These are phyloP conservation scores for Termitomyces sp. DNA, from an alignment of 768 basidiomycete species.

Conservation along the genomic window DNA sequence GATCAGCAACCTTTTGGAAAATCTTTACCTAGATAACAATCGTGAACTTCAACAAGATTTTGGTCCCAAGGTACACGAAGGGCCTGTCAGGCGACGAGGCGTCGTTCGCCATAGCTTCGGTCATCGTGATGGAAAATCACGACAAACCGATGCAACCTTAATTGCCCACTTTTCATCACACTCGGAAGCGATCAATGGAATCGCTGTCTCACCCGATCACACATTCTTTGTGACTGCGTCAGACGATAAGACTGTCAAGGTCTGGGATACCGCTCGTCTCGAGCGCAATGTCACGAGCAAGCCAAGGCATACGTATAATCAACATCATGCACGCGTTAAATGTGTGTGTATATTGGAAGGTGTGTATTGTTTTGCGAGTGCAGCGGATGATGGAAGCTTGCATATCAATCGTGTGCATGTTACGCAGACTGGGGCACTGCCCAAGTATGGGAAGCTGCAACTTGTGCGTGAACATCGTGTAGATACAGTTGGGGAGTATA, in stretches of 20 bases:
- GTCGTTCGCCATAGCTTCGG: constrained; percentile 65
- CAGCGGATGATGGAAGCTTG: constrained; percentile 79
- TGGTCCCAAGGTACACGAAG: constrained; percentile 82
- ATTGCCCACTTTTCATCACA: constrained; percentile 86
- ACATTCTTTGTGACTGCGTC: constrained; percentile 93
- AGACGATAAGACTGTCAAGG: constrained; percentile 90
- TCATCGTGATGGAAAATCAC: constrained; percentile 55
- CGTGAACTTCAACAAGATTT: constrained; percentile 88
- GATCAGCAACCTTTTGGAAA: constrained; percentile 85
- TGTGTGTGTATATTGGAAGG: constrained; percentile 81
- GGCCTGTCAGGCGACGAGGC: constrained; percentile 75
- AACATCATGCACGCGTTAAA: constrained; percentile 59
- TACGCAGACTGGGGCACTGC: constrained; percentile 60
- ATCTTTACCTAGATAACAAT: constrained; percentile 83
- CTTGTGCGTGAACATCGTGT: constrained; percentile 79
- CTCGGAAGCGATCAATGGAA: constrained; percentile 69
- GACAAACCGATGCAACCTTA: constrained; percentile 72
- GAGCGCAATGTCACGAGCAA: constrained; percentile 93
- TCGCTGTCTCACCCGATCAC: constrained; percentile 91
- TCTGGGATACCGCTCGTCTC: constrained; percentile 90
- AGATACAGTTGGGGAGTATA: constrained; percentile 72
- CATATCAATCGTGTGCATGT: constrained; percentile 84
- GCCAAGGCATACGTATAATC: constrained; percentile 62
- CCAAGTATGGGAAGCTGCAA: constrained; percentile 81
- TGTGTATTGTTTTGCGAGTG: constrained; percentile 85